Evolutionary conservation across 2,329 filamentous ascomycete genomes (phyloP).

Genomic region (Neopestalotiopsis sp.): DNA sequence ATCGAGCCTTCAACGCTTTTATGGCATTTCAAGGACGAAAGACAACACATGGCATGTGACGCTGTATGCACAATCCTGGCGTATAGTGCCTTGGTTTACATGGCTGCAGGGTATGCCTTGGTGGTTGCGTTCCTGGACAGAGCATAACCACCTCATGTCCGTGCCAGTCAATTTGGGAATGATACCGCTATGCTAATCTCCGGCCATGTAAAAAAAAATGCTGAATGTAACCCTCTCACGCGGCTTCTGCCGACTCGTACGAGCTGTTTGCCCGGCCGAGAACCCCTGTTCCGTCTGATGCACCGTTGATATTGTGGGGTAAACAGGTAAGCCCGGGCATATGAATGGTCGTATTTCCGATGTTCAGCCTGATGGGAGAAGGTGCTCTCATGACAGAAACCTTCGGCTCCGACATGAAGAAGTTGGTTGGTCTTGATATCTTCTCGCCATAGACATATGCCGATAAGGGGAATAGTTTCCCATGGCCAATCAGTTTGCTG

Average conservation of each 20-base stretch:
- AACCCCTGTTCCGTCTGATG: not conserved
- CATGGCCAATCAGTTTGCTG: too few relatives aligned
- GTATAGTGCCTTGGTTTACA: not conserved
- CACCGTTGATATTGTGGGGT: not conserved
- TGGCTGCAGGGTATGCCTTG: not conserved
- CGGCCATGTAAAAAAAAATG: not conserved
- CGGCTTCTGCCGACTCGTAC: conserved; percentile 8
- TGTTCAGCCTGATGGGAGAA: too few relatives aligned
- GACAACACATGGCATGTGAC: not conserved
- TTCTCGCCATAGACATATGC: too few relatives aligned
- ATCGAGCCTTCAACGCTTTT: not conserved
- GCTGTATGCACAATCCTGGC: not conserved
- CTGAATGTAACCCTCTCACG: not conserved
- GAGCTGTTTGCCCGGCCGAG: conserved; percentile 1
- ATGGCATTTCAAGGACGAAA: not conserved
- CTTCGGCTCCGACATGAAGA: not conserved
- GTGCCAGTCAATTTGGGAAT: not conserved
- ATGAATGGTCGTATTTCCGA: not conserved
- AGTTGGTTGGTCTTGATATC: too few relatives aligned
- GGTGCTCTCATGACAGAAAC: not conserved
- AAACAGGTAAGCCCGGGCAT: not conserved
- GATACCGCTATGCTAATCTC: not conserved
- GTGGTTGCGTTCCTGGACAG: not conserved
- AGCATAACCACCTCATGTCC: conserved; percentile 3
- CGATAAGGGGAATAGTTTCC: too few relatives aligned